Evolutionary conservation across 176 grass and related monocot genomes (phyloP), one percentile per base, ranked within the genome.

Genomic region (Coix lacrymajobi): DNA sequence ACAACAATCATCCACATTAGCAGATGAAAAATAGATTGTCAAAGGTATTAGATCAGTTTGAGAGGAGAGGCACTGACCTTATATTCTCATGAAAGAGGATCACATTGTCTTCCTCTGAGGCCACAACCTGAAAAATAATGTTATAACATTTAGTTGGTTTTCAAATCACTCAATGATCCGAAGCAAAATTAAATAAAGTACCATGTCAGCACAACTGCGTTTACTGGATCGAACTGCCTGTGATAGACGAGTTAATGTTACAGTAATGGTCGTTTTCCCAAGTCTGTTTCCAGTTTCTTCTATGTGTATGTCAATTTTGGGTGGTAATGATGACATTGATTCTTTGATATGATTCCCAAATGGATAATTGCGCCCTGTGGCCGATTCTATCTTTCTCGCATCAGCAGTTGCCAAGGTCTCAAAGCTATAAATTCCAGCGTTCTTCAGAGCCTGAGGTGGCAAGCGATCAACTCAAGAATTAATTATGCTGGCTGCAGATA

Each of bases 51-150:
- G 70, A 16, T 74, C 45, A 24, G 17, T 52, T 24, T 62, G 75
- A 22, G 32, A 79, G 73, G 61, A 79, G 78, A 28, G 41, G 57
- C 29, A 83, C 5, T 71, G 68, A 98, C 96, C 88, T 98, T 84
- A 95, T 90, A 88, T 93, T 98, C 77, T 98, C 87, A 85, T 98
- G 87, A 91, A 93, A 95, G 32, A 98, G 84, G 61, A 94, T 92
- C 74, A 70, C 74, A 69, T 94, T 97, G 62, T 94, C 95, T 91
- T 97, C 95, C 77, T 97, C 90, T 41, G 90, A 91, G 65, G 92
- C 96, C 71, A 98, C 90, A 75, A 95, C 79, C 96, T 98, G 78
- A 77, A 14, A 94, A 83, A 88, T 5, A 72, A 73, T 77, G 44
- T 71, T 44, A 43, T 66, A 43, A 61, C 14, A 13, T 29, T 17